A percentile compares a stretch with the other conserved stretches of the same genome.
Conservation (phyloP, 2,329 filamentous ascomycete genomes). For the Fusarium scirpi region DNA sequence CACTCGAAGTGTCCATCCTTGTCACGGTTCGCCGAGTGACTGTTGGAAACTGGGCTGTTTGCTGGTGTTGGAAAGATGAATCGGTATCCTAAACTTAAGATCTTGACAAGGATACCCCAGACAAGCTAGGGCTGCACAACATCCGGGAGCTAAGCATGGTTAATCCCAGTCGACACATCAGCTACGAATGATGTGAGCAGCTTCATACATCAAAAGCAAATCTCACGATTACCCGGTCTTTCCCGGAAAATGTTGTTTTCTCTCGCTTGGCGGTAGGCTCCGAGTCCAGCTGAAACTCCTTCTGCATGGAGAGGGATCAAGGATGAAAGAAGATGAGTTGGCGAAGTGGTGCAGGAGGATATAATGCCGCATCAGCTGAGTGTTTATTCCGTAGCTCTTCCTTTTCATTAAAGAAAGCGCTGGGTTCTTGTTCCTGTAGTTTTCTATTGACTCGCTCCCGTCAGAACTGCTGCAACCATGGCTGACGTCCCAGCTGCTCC, state of each 20-base stretch:
- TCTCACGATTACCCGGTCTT: neutral
- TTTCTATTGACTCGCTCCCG: neutral
- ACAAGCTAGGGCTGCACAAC: conserved; percentile 11
- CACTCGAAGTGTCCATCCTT: neutral
- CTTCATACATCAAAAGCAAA: conserved; percentile 13
- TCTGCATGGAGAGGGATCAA: neutral
- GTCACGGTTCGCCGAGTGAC: neutral
- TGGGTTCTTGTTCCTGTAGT: neutral
- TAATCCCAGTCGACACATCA: neutral
- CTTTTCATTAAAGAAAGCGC: neutral
- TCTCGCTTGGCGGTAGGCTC: neutral
- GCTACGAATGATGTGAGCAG: neutral
- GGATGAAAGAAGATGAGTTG: conserved; percentile 1
- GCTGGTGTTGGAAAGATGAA: neutral
- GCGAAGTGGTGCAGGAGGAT: neutral
- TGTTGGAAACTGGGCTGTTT: neutral
- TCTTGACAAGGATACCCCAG: conserved; percentile 2
- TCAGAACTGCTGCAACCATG: neutral
- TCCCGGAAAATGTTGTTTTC: neutral
- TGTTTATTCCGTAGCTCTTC: neutral
- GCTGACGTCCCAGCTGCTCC: conserved; percentile 28
- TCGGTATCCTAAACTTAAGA: neutral
- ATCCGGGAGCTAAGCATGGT: conserved; percentile 20
- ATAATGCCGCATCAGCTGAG: conserved; percentile 11
- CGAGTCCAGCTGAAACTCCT: neutral